phyloP scores from a whole-genome alignment of 345 rosid genomes.

The Camelina sativa region DNA sequence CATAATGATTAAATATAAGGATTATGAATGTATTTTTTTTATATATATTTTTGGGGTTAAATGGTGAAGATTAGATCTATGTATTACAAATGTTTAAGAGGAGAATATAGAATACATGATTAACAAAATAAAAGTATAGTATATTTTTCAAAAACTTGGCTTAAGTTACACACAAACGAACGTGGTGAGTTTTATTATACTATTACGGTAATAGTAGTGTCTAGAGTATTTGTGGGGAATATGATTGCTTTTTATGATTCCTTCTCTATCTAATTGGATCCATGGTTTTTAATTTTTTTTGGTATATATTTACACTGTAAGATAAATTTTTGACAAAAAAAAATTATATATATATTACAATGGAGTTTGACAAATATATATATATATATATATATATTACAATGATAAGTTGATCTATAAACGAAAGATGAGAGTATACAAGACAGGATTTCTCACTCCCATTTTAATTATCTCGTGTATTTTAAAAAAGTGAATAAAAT shows the following conservation, averaged over 20 bases:
- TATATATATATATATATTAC: too few relatives aligned
- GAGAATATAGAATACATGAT: constrained; percentile 13
- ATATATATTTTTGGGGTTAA: background rate
- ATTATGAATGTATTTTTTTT: background rate
- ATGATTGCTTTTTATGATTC: constrained; percentile 34
- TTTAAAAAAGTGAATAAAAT: background rate
- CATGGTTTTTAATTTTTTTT: too few relatives aligned
- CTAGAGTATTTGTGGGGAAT: constrained; percentile 27
- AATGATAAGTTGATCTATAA: too few relatives aligned
- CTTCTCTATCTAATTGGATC: too few relatives aligned
- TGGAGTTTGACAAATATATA: too few relatives aligned
- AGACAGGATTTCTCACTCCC: too few relatives aligned
- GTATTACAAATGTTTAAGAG: background rate
- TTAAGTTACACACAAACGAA: constrained; percentile 44
- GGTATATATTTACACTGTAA: too few relatives aligned
- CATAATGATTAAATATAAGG: background rate
- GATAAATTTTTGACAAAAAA: too few relatives aligned
- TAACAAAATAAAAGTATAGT: background rate
- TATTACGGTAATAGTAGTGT: constrained; percentile 8
- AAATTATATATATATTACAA: too few relatives aligned
- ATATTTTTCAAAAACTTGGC: constrained; percentile 34
- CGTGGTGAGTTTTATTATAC: constrained; percentile 40
- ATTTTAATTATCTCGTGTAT: too few relatives aligned
- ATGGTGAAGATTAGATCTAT: background rate
- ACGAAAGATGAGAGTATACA: too few relatives aligned